Evolutionary conservation across 352 stramenopile species (phyloP).

Genomic region (Globisporangium splendens): DNA sequence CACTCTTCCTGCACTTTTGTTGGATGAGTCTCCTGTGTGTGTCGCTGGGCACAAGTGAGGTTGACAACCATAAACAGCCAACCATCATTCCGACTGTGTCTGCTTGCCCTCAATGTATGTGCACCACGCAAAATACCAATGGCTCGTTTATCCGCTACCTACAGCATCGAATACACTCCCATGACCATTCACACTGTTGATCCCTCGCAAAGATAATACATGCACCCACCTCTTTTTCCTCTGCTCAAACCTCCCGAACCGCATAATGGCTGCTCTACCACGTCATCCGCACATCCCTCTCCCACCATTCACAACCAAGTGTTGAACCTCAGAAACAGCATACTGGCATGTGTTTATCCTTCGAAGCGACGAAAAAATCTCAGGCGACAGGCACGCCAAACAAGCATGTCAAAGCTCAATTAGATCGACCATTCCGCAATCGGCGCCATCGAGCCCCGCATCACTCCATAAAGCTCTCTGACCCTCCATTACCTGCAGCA

Average conservation of each 20-base stretch:
- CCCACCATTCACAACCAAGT: background rate
- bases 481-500: background rate
- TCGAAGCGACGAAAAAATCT: background rate
- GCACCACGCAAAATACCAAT: too few species aligned
- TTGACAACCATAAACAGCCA: background rate
- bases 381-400: background rate
- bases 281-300: background rate
- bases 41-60: background rate
- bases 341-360: background rate
- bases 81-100: conserved; percentile 2
- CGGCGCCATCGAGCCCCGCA: too few species aligned
- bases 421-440: background rate
- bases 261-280: background rate
- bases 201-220: too few species aligned
- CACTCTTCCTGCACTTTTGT: background rate
- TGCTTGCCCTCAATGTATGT: too few species aligned
- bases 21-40: conserved; percentile 6
- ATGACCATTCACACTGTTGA: too few species aligned
- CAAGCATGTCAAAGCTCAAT: background rate
- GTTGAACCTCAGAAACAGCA: background rate
- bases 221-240: too few species aligned
- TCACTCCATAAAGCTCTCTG: background rate
- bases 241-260: background rate
- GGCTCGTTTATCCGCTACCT: too few species aligned
- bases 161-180: too few species aligned